Percentiles rank a stretch among this genome's conserved stretches.
phyloP scores from a whole-genome alignment of 352 stramenopile genomes.

The Phytopythium delawarense region DNA sequence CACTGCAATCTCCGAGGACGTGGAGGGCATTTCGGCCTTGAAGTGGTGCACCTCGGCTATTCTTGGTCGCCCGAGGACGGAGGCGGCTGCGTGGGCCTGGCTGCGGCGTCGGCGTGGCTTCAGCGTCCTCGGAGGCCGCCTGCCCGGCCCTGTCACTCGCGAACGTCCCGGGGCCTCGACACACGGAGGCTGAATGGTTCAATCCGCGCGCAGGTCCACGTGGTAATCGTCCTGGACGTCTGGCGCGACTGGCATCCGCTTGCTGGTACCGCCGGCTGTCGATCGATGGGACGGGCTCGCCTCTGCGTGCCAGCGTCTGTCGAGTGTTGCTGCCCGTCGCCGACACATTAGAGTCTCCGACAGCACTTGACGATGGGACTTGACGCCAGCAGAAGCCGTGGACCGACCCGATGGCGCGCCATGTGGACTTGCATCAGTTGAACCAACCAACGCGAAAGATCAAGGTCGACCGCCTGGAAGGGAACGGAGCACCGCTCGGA shows the following conservation, averaged over 20 bases:
- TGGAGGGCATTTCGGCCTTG: neutral
- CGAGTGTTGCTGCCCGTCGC: neutral
- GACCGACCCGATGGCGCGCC: neutral
- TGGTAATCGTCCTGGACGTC: slow-evolving; percentile 1
- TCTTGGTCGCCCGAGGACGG: neutral
- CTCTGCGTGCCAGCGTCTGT: neutral
- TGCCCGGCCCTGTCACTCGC: neutral
- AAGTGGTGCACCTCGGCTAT: neutral
- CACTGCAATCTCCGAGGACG: neutral
- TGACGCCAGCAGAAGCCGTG: neutral
- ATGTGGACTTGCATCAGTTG: neutral
- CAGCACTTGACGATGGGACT: too few species aligned
- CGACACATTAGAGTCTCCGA: too few species aligned
- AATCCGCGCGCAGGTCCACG: neutral
- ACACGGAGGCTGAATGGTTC: neutral
- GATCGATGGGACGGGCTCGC: neutral
- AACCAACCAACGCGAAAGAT: neutral
- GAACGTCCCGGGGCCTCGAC: neutral
- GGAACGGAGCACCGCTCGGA: neutral
- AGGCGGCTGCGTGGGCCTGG: neutral
- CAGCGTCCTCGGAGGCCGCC: neutral
- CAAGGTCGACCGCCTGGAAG: neutral
- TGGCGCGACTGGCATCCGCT: neutral
- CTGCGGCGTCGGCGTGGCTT: neutral
- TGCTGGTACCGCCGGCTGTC: neutral